Base-by-base conservation (phyloP, 805 yeast species). In the Lipomyces sp. region DNA sequence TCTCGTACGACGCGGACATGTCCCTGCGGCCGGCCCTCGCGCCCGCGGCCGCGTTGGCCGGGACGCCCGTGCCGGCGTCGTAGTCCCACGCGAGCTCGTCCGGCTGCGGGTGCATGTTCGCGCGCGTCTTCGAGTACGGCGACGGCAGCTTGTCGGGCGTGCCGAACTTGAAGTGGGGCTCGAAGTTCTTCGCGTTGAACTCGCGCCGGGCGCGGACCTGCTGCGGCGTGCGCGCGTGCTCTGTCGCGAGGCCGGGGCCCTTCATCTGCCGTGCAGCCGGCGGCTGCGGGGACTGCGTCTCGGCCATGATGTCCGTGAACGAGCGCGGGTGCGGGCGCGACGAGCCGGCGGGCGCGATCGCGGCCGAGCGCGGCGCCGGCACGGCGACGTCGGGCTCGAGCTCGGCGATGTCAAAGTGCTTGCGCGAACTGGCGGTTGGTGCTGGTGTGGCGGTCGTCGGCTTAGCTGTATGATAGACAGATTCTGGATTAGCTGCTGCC, bases 41-140 rank as follows among this genome's bases (percentile, higher is more conserved):
- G 3, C 37, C 51, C 18, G 26, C 35, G n/a, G 45, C 41, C 35
- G 42, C 36, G 8, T 32, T 33, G 18, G n/a, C 39, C 10, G 26
- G 10, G 10, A 23, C 47, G 26, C 40, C 40, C n/a, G 11, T 32
- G 29, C 26, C 38, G 23, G 39, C 29, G 31, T 44, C 42, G 39
- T 52, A 47, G 26, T 55, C 45, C 57, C 59, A 55, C 3, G 36
- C n/a, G 6, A 41, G 46, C 32, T 45, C 54, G 16, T 43, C 59
- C 11, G 59, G 59, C 43, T 54, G 58, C 28, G 59, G 59, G 36
- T 48, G 45, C 59, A 55, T 55, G 36, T 52, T 48, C 2, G 59
- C 47, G 21, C 59, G 41, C 2, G 57, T 53, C 54, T 53, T 49
- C 21, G 54, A 45, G 32, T 46, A 47, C 10, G 53, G 56, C 21